These are phyloP conservation scores for Leishmania braziliensis DNA, from an alignment of 208 protist species.

Conservation along the genomic window DNA sequence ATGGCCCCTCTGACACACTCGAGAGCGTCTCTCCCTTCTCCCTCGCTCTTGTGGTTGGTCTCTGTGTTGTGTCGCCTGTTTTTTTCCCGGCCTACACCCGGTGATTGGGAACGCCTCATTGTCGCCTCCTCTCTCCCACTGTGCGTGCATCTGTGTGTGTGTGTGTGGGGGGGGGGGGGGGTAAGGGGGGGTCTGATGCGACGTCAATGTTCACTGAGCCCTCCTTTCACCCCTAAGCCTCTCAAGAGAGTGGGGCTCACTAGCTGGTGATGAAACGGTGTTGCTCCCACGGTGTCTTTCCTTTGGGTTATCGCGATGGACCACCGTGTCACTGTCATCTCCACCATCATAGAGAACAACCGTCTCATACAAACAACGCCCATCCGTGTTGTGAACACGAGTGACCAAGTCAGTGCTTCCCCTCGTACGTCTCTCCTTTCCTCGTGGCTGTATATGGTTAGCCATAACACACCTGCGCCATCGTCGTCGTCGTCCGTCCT, in stretches of 20 bases:
- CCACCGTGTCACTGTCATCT: background rate
- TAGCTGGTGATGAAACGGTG: background rate
- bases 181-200: background rate
- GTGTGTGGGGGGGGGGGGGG: background rate
- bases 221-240: too few relatives aligned
- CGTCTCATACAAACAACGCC: background rate
- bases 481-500: background rate
- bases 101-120: background rate
- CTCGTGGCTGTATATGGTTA: background rate
- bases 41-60: background rate
- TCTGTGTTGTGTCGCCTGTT: background rate
- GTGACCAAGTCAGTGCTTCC: background rate
- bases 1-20: background rate
- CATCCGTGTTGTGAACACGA: background rate
- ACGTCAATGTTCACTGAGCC: background rate
- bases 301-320: background rate
- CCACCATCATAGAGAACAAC: background rate
- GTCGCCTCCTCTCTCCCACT: background rate
- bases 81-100: background rate
- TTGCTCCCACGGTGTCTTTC: background rate
- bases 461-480: background rate
- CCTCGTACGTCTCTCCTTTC: background rate
- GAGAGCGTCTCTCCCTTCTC: background rate
- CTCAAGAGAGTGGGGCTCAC: background rate
- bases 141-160: background rate